A percentile compares a stretch with the other conserved stretches of the same genome.
These are phyloP conservation scores for Aechmea fasciata DNA, from an alignment of 176 grass and related monocot species.

Conservation along the genomic window DNA sequence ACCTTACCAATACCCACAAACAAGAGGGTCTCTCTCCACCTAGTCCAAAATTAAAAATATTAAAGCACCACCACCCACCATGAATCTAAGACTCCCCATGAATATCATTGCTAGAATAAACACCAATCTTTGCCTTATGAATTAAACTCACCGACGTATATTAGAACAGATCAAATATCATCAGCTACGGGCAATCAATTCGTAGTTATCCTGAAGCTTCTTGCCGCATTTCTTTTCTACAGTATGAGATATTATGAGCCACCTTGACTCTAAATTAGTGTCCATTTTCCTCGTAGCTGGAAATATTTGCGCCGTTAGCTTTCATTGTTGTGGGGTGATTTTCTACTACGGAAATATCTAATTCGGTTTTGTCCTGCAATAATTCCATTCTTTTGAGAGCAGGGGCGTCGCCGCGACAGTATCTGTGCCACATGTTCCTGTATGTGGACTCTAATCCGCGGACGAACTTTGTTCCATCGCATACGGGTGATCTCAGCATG, in stretches of 20 bases:
- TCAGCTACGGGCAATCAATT: background rate
- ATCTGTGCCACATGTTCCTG: constrained; percentile 81
- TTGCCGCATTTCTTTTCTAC: background rate
- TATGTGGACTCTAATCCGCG: constrained; percentile 77
- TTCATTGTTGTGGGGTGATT: constrained; percentile 11
- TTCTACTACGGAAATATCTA: constrained; percentile 22
- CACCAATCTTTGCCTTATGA: background rate
- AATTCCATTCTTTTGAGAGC: constrained; percentile 51
- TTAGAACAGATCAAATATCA: constrained; percentile 1
- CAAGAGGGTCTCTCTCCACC: background rate
- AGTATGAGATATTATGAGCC: background rate
- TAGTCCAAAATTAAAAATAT: background rate
- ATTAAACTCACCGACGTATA: background rate
- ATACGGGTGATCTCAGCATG: constrained; percentile 79
- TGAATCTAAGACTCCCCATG: too few species aligned
- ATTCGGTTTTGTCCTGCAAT: constrained; percentile 37
- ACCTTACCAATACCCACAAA: background rate
- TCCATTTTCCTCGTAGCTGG: constrained; percentile 31
- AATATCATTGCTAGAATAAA: too few species aligned
- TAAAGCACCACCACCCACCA: background rate
- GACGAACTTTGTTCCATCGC: constrained; percentile 67
- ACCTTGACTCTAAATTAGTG: constrained; percentile 1
- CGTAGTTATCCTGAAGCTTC: too few species aligned
- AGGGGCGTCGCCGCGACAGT: constrained; percentile 60
- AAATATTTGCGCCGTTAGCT: constrained; percentile 26